phyloP scores from a whole-genome alignment of 805 yeast species.

The Candida taoyuanica region DNA sequence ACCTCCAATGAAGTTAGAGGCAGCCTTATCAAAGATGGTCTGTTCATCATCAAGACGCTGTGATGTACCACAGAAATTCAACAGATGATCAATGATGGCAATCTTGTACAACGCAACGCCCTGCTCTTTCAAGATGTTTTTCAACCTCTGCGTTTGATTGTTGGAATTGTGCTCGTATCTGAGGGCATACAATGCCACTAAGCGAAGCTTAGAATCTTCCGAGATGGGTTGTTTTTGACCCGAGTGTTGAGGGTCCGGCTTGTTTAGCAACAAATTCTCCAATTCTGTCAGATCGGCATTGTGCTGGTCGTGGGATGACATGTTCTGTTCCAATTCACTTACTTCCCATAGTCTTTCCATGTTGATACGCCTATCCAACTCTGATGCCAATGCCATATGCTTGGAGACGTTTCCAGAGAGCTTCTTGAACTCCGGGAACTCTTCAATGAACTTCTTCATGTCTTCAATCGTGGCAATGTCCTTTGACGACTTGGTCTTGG shows the following conservation, averaged over 20 bases:
- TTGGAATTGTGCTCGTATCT: constrained; percentile 55
- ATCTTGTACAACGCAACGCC: constrained; percentile 28
- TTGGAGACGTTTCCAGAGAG: constrained; percentile 84
- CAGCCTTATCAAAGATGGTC: constrained; percentile 26
- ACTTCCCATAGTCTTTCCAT: constrained; percentile 68
- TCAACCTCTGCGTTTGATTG: constrained; percentile 38
- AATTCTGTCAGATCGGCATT: constrained; percentile 52
- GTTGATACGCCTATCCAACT: constrained; percentile 72
- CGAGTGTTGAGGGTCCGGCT: constrained; percentile 26
- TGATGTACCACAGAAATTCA: constrained; percentile 40
- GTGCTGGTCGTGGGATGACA: constrained; percentile 64
- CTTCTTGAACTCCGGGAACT: constrained; percentile 90
- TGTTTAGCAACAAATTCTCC: constrained; percentile 45
- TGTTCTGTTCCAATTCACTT: constrained; percentile 84
- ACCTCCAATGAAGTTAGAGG: constrained; percentile 29
- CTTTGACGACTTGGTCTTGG: constrained; percentile 69
- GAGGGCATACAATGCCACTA: constrained; percentile 69
- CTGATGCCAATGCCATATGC: constrained; percentile 87
- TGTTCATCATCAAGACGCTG: constrained; percentile 38
- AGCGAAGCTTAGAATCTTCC: constrained; percentile 58
- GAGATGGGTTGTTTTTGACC: constrained; percentile 38
- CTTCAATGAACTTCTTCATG: constrained; percentile 85
- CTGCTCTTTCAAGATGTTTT: constrained; percentile 34
- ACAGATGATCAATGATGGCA: constrained; percentile 33
- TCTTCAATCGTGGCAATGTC: constrained; percentile 78